These are phyloP conservation scores for Kwoniella shivajii DNA, from an alignment of 1,284 basidiomycete genomes.

Conservation along the genomic window DNA sequence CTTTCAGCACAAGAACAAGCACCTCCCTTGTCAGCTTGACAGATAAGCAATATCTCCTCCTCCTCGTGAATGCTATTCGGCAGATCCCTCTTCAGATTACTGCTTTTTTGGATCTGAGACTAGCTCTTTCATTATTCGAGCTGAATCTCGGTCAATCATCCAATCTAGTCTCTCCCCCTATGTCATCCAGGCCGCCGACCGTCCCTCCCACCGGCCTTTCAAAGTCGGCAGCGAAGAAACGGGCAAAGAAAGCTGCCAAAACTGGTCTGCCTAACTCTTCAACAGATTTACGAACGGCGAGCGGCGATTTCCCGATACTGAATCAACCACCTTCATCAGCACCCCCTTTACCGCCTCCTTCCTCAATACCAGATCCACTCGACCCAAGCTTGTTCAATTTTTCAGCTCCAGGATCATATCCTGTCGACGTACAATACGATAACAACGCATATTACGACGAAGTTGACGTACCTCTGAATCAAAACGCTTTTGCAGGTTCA, in stretches of 20 bases:
- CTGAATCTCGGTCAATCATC: no score
- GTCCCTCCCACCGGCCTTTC: constrained; percentile 40
- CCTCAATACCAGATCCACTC: constrained; percentile 17
- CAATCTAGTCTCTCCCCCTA: constrained; percentile 17
- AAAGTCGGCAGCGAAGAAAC: constrained; percentile 53
- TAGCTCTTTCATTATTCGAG: no score
- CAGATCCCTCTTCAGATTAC: no score
- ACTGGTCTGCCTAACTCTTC: constrained; percentile 10
- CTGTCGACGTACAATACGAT: constrained; percentile 37
- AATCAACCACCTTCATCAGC: constrained; percentile 7
- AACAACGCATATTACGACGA: constrained; percentile 35
- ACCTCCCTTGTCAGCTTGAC: neutral
- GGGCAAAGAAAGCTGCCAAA: constrained; percentile 50
- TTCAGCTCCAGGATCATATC: constrained; percentile 29
- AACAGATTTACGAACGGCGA: neutral
- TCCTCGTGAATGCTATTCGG: no score
- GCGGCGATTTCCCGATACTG: constrained; percentile 6
- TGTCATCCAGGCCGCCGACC: constrained; percentile 40
- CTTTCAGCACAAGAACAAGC: no score
- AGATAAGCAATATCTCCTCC: neutral
- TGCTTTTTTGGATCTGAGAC: no score
- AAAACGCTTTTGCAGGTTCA: constrained; percentile 25
- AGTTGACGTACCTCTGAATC: constrained; percentile 19
- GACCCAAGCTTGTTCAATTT: constrained; percentile 30
- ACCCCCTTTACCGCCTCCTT: constrained; percentile 9